A percentile compares a stretch with the other conserved stretches of the same genome.
Conservation (phyloP, 2,329 filamentous ascomycete species). For the Aspergillus texensis region DNA sequence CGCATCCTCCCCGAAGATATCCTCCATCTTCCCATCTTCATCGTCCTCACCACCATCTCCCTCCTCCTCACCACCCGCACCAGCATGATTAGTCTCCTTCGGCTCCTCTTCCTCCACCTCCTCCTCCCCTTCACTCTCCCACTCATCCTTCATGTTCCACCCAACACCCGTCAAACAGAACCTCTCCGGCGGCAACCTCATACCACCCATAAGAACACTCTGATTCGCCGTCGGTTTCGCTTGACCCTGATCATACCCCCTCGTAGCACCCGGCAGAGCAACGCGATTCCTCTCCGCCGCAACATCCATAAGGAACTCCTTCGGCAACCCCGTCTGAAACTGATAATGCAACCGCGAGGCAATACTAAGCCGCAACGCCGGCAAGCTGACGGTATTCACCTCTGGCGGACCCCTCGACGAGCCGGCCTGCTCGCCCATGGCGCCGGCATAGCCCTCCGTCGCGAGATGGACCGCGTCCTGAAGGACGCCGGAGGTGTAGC, state of each 20-base stretch:
- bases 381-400: conserved; percentile 56
- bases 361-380: conserved; percentile 63
- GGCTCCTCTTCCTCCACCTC: conserved; percentile 33
- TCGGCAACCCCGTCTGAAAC: conserved; percentile 61
- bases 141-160: conserved; percentile 61
- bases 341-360: conserved; percentile 62
- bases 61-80: conserved; percentile 35
- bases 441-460: conserved; percentile 53
- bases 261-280: conserved; percentile 56
- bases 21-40: conserved; percentile 51
- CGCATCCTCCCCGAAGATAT: conserved; percentile 49
- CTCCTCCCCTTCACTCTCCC: conserved; percentile 58
- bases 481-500: conserved; percentile 56
- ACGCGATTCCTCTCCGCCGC: conserved; percentile 59
- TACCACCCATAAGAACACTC: conserved; percentile 51
- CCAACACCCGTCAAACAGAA: conserved; percentile 61
- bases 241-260: conserved; percentile 44
- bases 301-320: conserved; percentile 63
- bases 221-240: conserved; percentile 29
- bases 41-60: conserved; percentile 40
- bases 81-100: conserved; percentile 24
- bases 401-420: conserved; percentile 44
- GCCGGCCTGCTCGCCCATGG: conserved; percentile 30
- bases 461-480: conserved; percentile 56
- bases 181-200: conserved; percentile 63